These are phyloP conservation scores for Galerina marginata DNA, from an alignment of 768 basidiomycete genomes.

Conservation along the genomic window DNA sequence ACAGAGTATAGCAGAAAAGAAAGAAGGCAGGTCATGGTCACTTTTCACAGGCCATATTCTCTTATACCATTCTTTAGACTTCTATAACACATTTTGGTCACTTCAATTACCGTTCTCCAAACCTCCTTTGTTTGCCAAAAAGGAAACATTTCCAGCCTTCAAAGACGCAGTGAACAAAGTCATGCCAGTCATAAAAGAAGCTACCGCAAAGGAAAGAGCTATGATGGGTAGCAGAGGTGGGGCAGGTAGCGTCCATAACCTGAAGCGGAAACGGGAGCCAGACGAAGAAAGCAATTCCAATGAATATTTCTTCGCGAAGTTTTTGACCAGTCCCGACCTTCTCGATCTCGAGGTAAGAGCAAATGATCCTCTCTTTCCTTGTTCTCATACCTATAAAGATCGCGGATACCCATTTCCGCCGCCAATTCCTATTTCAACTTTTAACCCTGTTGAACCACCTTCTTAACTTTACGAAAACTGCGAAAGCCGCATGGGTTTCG, in stretches of 20 bases:
- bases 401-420: constrained; percentile 90
- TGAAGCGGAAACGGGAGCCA: constrained; percentile 73
- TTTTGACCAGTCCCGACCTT: constrained; percentile 86
- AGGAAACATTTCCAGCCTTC: constrained; percentile 65
- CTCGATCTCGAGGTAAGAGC: constrained; percentile 80
- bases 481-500: constrained; percentile 64
- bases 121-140: constrained; percentile 69
- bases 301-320: constrained; percentile 94
- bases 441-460: constrained; percentile 80
- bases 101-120: constrained; percentile 85
- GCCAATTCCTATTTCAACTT: constrained; percentile 88
- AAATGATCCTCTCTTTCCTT: background rate
- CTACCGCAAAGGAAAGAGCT: constrained; percentile 85
- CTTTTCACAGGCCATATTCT: background rate
- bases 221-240: constrained; percentile 78
- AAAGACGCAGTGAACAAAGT: constrained; percentile 74
- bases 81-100: constrained; percentile 91
- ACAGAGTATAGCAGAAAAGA: constrained; percentile 48
- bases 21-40: constrained; percentile 52
- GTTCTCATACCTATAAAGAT: constrained; percentile 51
- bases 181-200: constrained; percentile 81
- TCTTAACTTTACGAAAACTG: constrained; percentile 71
- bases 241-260: constrained; percentile 40
- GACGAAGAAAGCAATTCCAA: constrained; percentile 60
- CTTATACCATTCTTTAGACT: constrained; percentile 48